These are phyloP conservation scores for Hypoxylon rickii DNA, from an alignment of 495 filamentous ascomycete species.

Conservation along the genomic window DNA sequence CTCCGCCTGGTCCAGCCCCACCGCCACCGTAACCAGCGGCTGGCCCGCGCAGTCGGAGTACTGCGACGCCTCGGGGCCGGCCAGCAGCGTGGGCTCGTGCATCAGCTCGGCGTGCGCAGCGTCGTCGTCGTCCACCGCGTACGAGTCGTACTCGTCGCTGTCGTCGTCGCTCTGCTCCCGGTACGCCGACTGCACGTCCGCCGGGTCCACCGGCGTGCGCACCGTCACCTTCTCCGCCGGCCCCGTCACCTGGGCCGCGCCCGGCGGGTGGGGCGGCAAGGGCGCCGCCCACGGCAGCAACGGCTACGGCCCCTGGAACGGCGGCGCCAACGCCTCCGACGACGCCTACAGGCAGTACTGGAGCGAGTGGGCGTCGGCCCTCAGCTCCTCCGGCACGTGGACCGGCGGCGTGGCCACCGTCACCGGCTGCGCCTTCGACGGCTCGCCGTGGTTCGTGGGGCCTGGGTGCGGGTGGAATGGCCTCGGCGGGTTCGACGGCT, in stretches of 20 bases:
- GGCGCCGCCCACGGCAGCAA: no score
- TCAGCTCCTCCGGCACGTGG: conserved; percentile 43
- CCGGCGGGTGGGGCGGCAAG: conserved; percentile 29
- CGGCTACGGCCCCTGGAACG: background rate
- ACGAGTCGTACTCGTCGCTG: conserved; percentile 45
- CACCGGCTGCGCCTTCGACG: conserved; percentile 51
- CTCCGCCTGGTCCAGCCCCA: conserved; percentile 41
- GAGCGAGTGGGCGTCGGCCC: conserved; percentile 41
- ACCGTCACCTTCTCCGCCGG: conserved; percentile 47
- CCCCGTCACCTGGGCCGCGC: conserved; percentile 45
- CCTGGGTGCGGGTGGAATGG: conserved; percentile 48
- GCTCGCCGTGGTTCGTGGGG: conserved; percentile 53
- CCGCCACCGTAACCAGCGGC: conserved; percentile 26
- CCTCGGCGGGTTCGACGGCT: conserved; percentile 45
- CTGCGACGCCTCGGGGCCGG: conserved; percentile 43
- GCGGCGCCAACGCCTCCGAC: conserved; percentile 3
- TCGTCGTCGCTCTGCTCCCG: conserved; percentile 47
- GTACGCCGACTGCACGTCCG: conserved; percentile 44
- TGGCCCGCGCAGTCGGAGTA: conserved; percentile 53
- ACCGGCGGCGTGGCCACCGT: conserved; percentile 51
- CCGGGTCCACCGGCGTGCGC: conserved; percentile 46
- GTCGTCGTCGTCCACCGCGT: conserved; percentile 46
- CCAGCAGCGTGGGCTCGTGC: conserved; percentile 41
- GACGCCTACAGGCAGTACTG: conserved; percentile 35
- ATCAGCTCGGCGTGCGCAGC: conserved; percentile 45